phyloP scores from a whole-genome alignment of 2,329 filamentous ascomycete genomes.

The Paradendryphiella salina region DNA sequence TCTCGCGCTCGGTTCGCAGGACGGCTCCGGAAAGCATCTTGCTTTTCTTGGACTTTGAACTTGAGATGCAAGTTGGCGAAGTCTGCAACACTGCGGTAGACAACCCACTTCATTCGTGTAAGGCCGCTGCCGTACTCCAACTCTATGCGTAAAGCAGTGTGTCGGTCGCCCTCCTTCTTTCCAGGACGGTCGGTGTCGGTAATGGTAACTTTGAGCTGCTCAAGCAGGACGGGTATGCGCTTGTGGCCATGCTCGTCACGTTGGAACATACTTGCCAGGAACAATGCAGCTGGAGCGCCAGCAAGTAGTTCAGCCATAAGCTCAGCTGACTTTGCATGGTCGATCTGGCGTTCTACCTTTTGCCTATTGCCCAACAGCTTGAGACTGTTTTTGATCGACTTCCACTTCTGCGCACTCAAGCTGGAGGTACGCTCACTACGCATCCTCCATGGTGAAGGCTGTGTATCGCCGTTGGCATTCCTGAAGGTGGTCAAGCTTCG shows the following conservation, averaged over 20 bases:
- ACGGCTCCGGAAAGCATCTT: conserved; percentile 76
- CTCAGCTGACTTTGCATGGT: conserved; percentile 94
- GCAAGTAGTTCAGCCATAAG: conserved; percentile 93
- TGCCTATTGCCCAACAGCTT: conserved; percentile 75
- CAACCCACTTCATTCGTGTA: conserved; percentile 95
- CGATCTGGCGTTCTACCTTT: conserved; percentile 81
- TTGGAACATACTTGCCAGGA: conserved; percentile 97
- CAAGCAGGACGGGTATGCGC: conserved; percentile 89
- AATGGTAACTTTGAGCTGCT: conserved; percentile 89
- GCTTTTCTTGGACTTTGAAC: conserved; percentile 84
- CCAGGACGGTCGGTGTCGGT: conserved; percentile 68
- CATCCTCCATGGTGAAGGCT: conserved; percentile 50
- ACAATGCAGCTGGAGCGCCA: conserved; percentile 87
- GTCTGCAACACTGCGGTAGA: conserved; percentile 82
- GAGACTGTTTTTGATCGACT: conserved; percentile 86
- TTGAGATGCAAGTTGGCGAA: conserved; percentile 92
- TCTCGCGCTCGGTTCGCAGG: conserved; percentile 40
- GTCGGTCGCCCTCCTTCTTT: conserved; percentile 58
- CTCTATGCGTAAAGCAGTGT: conserved; percentile 87
- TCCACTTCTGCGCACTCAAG: conserved; percentile 77
- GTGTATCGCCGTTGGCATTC: conserved; percentile 43
- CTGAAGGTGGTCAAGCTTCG: conserved; percentile 54
- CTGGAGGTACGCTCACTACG: conserved; percentile 53
- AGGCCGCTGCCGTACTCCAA: conserved; percentile 95
- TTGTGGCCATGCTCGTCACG: conserved; percentile 94